Base-by-base conservation (phyloP, 768 basidiomycete species). In the Leccinellum luteum region DNA sequence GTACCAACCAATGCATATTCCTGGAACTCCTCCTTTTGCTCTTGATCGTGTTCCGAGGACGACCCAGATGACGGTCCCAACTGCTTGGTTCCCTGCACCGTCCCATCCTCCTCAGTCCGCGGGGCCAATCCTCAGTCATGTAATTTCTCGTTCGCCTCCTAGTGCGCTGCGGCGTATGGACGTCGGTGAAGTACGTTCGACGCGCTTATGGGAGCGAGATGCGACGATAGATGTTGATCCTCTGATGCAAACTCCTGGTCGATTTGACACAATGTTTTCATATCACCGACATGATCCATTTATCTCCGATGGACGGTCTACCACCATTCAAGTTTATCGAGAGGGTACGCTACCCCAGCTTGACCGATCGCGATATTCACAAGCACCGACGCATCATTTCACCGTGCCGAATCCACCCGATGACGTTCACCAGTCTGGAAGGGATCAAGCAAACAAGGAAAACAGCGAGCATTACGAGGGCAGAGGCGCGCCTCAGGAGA, bases 181-280 rank as follows among this genome's bases (percentile, higher is more conserved):
- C 41, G 10, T 23, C 17, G 38, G 31, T n/a, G 63, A 58, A 28
- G 31, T 51, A 32, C 72, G 73, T 7, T 76, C 80, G 1, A 81
- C 81, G 1, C 74, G 73, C 47, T 73, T 74, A 12, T 67, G 65
- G 1, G 75, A 80, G 44, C 69, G 71, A 27, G 74, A 76, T 34
- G 63, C 77, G 30, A 82, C 79, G 66, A 64, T 64, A 17, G 57
- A 51, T 44, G 71, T 75, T 9, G 75, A 79, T 55, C 41, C 48
- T 32, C 48, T n/a, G 32, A 77, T 78, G 41, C 77, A 79, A 21
- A 76, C 80, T 41, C 75, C 81, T 15, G 76, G 77, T 25, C 77
- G 78, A 56, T 74, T 80, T 52, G 81, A 81, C 62, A 62, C 76
- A 5, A 17, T n/a, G 30, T 71, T 78, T 34, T 71, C 73, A 13